Evolutionary conservation across 2,329 filamentous ascomycete species (phyloP).

Genomic region (Phyllosticta citribraziliensis): DNA sequence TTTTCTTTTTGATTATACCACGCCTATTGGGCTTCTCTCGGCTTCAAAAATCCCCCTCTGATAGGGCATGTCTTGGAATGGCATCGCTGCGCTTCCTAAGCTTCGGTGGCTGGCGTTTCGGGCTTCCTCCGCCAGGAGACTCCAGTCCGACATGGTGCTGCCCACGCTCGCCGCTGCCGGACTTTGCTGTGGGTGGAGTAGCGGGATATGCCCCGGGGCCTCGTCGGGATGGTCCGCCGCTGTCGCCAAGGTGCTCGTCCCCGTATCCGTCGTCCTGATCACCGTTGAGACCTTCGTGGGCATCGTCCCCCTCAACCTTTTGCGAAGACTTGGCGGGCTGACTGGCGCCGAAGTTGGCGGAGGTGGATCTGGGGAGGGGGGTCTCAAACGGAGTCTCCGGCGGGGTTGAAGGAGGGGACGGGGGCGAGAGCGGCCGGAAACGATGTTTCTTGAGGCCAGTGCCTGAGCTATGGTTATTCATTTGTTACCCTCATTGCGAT

Average conservation of each 20-base stretch:
- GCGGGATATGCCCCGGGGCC: neutral
- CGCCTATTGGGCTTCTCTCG: slow-evolving; percentile 1
- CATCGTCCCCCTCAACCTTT: neutral
- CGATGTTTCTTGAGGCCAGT: neutral
- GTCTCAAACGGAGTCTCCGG: slow-evolving; percentile 2
- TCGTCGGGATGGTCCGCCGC: neutral
- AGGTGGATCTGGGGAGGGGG: neutral
- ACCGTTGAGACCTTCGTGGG: neutral
- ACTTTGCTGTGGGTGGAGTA: slow-evolving; percentile 1
- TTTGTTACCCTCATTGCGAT: slow-evolving; percentile 3
- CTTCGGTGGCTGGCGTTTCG: slow-evolving; percentile 11
- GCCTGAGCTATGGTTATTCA: slow-evolving; percentile 10
- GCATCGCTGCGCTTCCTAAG: slow-evolving; percentile 9
- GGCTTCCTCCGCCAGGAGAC: slow-evolving; percentile 9
- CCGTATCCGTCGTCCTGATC: neutral
- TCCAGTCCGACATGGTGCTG: slow-evolving; percentile 2
- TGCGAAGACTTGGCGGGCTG: neutral
- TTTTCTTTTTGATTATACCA: neutral
- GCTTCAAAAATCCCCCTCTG: slow-evolving; percentile 4
- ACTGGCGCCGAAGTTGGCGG: neutral
- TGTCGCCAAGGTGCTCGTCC: neutral
- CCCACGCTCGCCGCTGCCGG: neutral
- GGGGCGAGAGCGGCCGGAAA: slow-evolving; percentile 7
- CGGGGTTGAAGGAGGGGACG: slow-evolving; percentile 6
- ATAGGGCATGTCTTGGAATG: slow-evolving; percentile 1